These are phyloP conservation scores for Gamsiella multidivaricata DNA, from an alignment of 192 early-diverging fungal genomes.

Conservation along the genomic window DNA sequence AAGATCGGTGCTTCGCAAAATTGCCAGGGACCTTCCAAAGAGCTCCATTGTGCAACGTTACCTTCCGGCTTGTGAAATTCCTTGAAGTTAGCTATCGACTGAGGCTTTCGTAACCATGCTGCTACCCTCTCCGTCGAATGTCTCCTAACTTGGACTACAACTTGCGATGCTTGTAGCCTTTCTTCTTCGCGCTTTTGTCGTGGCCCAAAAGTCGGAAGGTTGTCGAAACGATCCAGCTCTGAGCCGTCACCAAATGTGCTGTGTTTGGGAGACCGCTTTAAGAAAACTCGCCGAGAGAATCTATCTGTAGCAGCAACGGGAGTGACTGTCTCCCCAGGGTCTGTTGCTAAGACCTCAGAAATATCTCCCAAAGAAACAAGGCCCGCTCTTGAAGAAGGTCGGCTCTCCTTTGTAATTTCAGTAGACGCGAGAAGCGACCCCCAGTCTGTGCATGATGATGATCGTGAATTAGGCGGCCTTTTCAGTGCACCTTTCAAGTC, in stretches of 20 bases:
- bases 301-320: constrained; percentile 8
- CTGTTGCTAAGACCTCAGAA: constrained; percentile 15
- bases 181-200: constrained; percentile 1
- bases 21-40: no score
- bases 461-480: constrained; percentile 13
- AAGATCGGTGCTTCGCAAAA: no score
- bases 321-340: constrained; percentile 10
- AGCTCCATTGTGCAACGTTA: neutral
- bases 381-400: constrained; percentile 25
- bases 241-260: constrained; percentile 45
- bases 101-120: constrained; percentile 42
- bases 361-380: constrained; percentile 8
- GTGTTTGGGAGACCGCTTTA: constrained; percentile 32
- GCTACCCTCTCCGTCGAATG: constrained; percentile 38
- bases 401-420: constrained; percentile 25
- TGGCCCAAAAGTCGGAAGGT: constrained; percentile 14
- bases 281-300: constrained; percentile 18
- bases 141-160: constrained; percentile 10
- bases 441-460: constrained; percentile 38
- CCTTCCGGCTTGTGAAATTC: constrained; percentile 24
- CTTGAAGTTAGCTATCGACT: constrained; percentile 36
- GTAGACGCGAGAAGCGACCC: constrained; percentile 10
- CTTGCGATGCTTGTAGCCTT: neutral
- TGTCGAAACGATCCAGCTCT: constrained; percentile 42
- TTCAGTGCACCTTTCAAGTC: neutral